These are phyloP conservation scores for Rhodotorula babjevae DNA, from an alignment of 768 basidiomycete genomes.

Conservation along the genomic window DNA sequence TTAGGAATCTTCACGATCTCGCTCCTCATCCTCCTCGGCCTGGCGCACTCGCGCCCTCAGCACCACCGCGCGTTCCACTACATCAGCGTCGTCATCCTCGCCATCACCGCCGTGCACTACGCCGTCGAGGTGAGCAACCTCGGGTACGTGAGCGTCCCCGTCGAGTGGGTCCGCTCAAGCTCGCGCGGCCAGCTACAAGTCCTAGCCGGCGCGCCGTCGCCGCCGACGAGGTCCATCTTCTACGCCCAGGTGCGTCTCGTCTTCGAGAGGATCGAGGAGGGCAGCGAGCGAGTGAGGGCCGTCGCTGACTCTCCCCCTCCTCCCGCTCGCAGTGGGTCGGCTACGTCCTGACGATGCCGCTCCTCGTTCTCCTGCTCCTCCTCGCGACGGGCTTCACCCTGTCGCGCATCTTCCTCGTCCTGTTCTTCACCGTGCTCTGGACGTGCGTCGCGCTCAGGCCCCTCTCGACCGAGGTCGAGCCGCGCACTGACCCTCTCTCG, in stretches of 20 bases:
- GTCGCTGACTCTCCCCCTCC: background rate
- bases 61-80: conserved; percentile 19
- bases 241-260: conserved; percentile 8
- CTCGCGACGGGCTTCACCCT: conserved; percentile 20
- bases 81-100: conserved; percentile 10
- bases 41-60: conserved; percentile 2
- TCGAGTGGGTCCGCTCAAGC: conserved; percentile 15
- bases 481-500: no score
- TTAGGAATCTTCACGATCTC: conserved; percentile 13
- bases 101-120: conserved; percentile 11
- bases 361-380: conserved; percentile 24
- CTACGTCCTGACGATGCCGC: conserved; percentile 6
- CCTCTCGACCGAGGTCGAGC: background rate
- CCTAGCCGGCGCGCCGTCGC: conserved; percentile 1
- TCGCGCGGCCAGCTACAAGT: conserved; percentile 11
- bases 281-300: no score
- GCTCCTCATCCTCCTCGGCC: background rate
- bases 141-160: conserved; percentile 9
- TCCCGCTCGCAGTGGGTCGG: conserved; percentile 7
- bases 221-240: conserved; percentile 17
- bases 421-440: conserved; percentile 10
- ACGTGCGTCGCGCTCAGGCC: background rate
- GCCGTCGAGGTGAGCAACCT: conserved; percentile 11
- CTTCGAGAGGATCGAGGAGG: no score
- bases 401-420: conserved; percentile 21